These are phyloP conservation scores for Leptographium flavum DNA, from an alignment of 2,329 filamentous ascomycete species.

Conservation along the genomic window DNA sequence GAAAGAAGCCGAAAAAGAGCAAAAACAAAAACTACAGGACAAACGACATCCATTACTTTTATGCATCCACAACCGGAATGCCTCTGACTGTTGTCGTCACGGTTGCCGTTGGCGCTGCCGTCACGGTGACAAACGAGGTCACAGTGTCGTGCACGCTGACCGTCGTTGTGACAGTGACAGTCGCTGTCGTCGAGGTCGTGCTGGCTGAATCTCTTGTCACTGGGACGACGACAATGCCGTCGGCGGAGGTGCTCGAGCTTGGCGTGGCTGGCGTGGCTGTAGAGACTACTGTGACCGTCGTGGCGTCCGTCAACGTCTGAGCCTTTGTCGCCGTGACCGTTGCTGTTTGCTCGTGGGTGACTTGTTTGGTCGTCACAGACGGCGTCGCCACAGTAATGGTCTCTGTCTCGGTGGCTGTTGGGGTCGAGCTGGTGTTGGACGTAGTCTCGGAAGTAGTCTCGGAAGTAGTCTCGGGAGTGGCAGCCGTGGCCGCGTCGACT, in stretches of 20 bases:
- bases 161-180: slow-evolving; percentile 3
- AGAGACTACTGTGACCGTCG: neutral
- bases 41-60: too few relatives aligned
- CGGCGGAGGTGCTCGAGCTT: too few relatives aligned
- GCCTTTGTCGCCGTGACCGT: neutral
- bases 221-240: neutral
- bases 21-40: too few relatives aligned
- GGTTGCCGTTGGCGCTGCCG: slow-evolving; percentile 3
- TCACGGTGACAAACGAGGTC: slow-evolving; percentile 4
- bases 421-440: neutral
- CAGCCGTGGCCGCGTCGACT: neutral
- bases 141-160: slow-evolving; percentile 9
- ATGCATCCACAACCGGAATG: neutral
- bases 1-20: neutral
- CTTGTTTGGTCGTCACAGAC: neutral
- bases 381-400: neutral
- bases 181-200: neutral
- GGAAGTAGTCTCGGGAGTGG: neutral
- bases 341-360: neutral
- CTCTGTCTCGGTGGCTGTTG: neutral
- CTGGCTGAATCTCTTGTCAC: neutral
- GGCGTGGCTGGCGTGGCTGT: too few relatives aligned
- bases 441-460: neutral
- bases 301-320: neutral
- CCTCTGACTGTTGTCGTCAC: neutral